phyloP scores from a whole-genome alignment of 2,329 filamentous ascomycete species.

The Cordyceps cicadae region DNA sequence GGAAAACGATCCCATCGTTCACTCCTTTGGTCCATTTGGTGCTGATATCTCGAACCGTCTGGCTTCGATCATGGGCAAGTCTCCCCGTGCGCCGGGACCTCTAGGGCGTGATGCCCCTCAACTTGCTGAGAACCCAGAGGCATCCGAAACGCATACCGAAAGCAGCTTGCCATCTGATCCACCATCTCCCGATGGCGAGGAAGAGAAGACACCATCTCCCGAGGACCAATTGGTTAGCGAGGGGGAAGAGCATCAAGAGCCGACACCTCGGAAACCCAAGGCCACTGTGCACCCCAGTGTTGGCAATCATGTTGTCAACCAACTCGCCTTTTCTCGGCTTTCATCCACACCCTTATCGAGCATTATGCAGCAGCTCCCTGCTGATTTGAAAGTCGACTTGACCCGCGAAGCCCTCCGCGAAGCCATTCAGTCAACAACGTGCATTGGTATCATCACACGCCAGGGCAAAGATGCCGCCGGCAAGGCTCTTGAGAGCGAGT shows the following conservation, averaged over 20 bases:
- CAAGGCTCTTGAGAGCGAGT: conserved; percentile 88
- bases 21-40: conserved; percentile 86
- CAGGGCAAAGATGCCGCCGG: conserved; percentile 95
- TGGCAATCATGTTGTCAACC: conserved; percentile 85
- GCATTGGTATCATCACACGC: conserved; percentile 79
- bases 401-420: conserved; percentile 56
- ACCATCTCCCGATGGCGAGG: conserved; percentile 3
- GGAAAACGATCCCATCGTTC: conserved; percentile 88
- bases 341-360: conserved; percentile 86
- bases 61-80: conserved; percentile 65
- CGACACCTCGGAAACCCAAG: conserved; percentile 15
- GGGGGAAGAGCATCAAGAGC: background rate
- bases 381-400: conserved; percentile 51
- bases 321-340: conserved; percentile 87
- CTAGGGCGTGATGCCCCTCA: conserved; percentile 10
- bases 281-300: conserved; percentile 38
- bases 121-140: conserved; percentile 7
- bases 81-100: conserved; percentile 42
- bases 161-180: conserved; percentile 10
- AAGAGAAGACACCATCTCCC: conserved; percentile 5
- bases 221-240: background rate
- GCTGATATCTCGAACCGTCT: conserved; percentile 76
- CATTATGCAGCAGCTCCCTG: conserved; percentile 78
- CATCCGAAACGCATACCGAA: conserved; percentile 10
- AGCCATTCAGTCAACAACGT: conserved; percentile 65